A percentile compares a stretch with the other conserved stretches of the same genome.
Conservation (phyloP, 2,329 filamentous ascomycete genomes). For the Balansia obtecta region DNA sequence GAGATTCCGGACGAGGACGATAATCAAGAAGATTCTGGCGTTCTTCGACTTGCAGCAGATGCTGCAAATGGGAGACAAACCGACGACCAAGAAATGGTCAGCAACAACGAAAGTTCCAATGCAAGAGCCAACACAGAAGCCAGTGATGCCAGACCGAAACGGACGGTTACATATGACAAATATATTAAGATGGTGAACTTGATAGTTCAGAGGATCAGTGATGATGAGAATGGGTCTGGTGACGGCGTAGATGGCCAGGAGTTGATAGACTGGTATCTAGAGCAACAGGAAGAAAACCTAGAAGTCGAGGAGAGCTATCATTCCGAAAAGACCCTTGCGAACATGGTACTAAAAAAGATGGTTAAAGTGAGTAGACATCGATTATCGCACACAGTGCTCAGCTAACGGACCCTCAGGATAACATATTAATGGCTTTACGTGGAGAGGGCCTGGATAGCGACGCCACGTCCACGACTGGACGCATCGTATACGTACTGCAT, state of each 20-base stretch:
- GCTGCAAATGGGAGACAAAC: conserved; percentile 32
- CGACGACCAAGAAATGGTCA: conserved; percentile 31
- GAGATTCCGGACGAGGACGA: conserved; percentile 74
- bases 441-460: conserved; percentile 45
- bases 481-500: conserved; percentile 74
- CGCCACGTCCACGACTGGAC: conserved; percentile 24
- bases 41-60: conserved; percentile 26
- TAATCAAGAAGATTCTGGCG: conserved; percentile 32
- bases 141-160: conserved; percentile 41
- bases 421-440: conserved; percentile 73
- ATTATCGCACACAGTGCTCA: background rate
- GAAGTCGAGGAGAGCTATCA: conserved; percentile 71
- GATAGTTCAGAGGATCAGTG: conserved; percentile 69
- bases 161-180: conserved; percentile 90
- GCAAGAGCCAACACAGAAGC: conserved; percentile 11
- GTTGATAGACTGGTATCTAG: conserved; percentile 79
- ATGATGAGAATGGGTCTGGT: conserved; percentile 62
- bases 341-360: conserved; percentile 88
- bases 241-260: conserved; percentile 79
- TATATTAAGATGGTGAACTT: conserved; percentile 84
- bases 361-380: conserved; percentile 58
- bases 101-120: conserved; percentile 24
- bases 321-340: conserved; percentile 57
- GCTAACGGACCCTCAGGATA: conserved; percentile 48
- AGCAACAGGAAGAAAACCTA: conserved; percentile 77